Evolutionary conservation across 2,329 filamentous ascomycete genomes (phyloP).

Genomic region (Chrysosporium keratinophilum): DNA sequence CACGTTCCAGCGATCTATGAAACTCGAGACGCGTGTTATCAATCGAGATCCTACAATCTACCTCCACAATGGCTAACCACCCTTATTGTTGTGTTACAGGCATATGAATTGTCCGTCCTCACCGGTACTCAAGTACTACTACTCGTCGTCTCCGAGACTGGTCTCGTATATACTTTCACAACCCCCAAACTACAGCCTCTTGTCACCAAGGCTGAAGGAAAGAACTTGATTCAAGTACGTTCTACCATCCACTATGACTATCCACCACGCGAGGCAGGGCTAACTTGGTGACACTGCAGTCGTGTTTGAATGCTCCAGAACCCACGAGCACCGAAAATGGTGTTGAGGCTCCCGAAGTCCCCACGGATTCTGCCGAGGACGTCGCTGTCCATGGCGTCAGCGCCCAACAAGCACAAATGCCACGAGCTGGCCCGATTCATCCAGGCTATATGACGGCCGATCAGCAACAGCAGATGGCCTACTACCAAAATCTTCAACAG

Average conservation of each 20-base stretch:
- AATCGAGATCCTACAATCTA: neutral
- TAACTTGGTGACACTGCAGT: constrained; percentile 45
- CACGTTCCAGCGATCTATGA: neutral
- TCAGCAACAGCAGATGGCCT: constrained; percentile 66
- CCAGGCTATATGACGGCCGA: constrained; percentile 58
- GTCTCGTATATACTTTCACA: constrained; percentile 95
- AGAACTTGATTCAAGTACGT: constrained; percentile 95
- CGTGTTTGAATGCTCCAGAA: constrained; percentile 92
- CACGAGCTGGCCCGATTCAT: constrained; percentile 45
- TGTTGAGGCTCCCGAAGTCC: constrained; percentile 60
- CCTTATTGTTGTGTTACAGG: constrained; percentile 43
- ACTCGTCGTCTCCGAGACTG: constrained; percentile 92
- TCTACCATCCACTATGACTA: neutral
- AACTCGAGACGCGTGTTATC: neutral
- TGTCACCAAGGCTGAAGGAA: constrained; percentile 96
- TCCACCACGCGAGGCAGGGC: neutral
- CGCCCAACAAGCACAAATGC: constrained; percentile 56
- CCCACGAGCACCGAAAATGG: constrained; percentile 74
- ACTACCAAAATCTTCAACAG: constrained; percentile 70
- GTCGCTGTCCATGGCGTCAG: constrained; percentile 65
- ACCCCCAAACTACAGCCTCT: constrained; percentile 96
- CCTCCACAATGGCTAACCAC: constrained; percentile 2
- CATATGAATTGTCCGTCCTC: constrained; percentile 92
- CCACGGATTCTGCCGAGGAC: constrained; percentile 84
- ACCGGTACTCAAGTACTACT: constrained; percentile 96